A percentile compares a stretch with the other conserved stretches of the same genome.
These are phyloP conservation scores for Acrodontium crateriforme DNA, from an alignment of 2,329 filamentous ascomycete genomes.

Conservation along the genomic window DNA sequence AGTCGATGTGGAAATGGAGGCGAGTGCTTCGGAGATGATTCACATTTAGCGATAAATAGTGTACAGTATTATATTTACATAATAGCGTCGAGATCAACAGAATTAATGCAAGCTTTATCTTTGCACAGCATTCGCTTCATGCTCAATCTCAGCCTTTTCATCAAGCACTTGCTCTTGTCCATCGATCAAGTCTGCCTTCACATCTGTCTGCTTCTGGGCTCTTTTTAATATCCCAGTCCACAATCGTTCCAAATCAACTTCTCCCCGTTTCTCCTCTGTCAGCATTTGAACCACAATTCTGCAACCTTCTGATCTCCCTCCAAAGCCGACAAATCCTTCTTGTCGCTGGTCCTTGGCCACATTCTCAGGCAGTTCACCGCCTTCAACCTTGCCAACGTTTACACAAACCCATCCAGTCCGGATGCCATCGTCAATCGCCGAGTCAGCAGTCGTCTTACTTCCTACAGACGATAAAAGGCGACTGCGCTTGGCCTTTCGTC, in stretches of 20 bases:
- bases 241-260: conserved; percentile 52
- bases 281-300: conserved; percentile 59
- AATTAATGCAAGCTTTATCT: too few relatives aligned
- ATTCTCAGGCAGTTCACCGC: conserved; percentile 44
- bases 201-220: conserved; percentile 12
- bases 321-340: conserved; percentile 64
- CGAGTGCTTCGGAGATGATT: too few relatives aligned
- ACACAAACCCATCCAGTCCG: conserved; percentile 94
- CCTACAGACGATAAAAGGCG: conserved; percentile 63
- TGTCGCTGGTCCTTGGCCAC: conserved; percentile 21
- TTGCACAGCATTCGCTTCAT: too few relatives aligned
- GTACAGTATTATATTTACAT: too few relatives aligned
- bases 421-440: conserved; percentile 66
- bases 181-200: conserved; percentile 3
- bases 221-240: conserved; percentile 33
- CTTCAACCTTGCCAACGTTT: conserved; percentile 63
- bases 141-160: too few relatives aligned
- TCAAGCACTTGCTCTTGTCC: too few relatives aligned
- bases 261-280: conserved; percentile 53
- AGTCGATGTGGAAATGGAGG: too few relatives aligned
- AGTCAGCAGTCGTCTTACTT: conserved; percentile 41
- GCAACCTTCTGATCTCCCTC: conserved; percentile 41
- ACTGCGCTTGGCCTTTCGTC: conserved; percentile 65
- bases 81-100: too few relatives aligned
- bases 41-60: too few relatives aligned